Percentiles rank a stretch among this genome's conserved stretches.
Conservation (phyloP, 352 stramenopile species). For the Pelagophyceae sp. region DNA sequence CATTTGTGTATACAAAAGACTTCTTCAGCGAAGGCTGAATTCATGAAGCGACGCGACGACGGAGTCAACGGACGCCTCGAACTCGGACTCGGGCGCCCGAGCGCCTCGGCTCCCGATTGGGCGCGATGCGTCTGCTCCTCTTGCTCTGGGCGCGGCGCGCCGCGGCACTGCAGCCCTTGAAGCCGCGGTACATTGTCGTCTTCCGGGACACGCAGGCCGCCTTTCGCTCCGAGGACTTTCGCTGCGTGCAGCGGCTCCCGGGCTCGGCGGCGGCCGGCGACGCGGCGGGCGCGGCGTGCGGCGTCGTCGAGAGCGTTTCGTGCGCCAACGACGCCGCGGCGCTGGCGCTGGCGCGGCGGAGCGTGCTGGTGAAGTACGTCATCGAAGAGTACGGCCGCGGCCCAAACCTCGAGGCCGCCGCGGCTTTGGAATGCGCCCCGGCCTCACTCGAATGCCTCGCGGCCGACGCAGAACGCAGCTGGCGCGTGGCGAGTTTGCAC, state of each 20-base stretch:
- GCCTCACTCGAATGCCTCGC: not conserved
- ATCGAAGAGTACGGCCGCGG: not conserved
- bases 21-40: too few species aligned
- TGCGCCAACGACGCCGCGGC: not conserved
- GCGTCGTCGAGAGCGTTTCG: not conserved
- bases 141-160: too few species aligned
- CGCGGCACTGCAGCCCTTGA: too few species aligned
- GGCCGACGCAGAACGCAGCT: not conserved
- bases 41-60: too few species aligned
- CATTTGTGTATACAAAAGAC: too few species aligned
- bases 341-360: not conserved
- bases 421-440: not conserved
- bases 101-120: too few species aligned
- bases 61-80: too few species aligned
- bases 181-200: constrained; percentile 1
- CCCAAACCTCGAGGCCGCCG: not conserved
- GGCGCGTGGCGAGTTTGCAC: not conserved
- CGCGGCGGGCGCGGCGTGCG: not conserved
- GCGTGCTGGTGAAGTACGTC: not conserved
- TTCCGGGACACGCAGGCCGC: not conserved
- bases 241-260: too few species aligned
- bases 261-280: not conserved
- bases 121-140: too few species aligned
- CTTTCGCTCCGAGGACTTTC: not conserved
- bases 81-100: too few species aligned